Evolutionary conservation across 2,329 filamentous ascomycete species (phyloP).

Genomic region (Botryotinia globosa): DNA sequence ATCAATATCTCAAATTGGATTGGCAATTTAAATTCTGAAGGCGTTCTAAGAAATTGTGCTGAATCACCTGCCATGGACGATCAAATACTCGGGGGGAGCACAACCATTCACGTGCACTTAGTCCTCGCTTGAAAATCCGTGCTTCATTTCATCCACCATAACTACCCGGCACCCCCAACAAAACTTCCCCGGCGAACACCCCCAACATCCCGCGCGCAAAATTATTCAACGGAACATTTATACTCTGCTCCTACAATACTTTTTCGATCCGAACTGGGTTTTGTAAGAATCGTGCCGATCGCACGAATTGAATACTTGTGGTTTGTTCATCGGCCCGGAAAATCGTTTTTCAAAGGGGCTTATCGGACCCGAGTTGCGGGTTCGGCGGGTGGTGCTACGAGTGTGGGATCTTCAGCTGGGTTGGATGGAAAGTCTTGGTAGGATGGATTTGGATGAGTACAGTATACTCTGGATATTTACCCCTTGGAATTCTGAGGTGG

Average conservation of each 20-base stretch:
- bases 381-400: not conserved
- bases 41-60: not conserved
- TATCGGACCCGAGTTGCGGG: slow-evolving; percentile 3
- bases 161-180: not conserved
- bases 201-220: not conserved
- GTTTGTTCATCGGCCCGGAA: not conserved
- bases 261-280: not conserved
- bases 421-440: not conserved
- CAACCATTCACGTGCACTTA: not conserved
- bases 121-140: not conserved
- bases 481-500: not conserved
- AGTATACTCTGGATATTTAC: not conserved
- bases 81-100: not conserved
- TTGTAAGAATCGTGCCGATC: not conserved
- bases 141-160: not conserved
- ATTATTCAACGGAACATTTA: not conserved
- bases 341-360: not conserved
- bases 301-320: not conserved
- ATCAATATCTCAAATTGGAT: not conserved
- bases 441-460: not conserved
- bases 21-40: not conserved
- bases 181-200: not conserved
- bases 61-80: not conserved
- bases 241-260: not conserved
- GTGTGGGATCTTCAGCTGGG: not conserved